Evolutionary conservation across 208 protist genomes (phyloP).

Genomic region (Trypanosoma melophagium): DNA sequence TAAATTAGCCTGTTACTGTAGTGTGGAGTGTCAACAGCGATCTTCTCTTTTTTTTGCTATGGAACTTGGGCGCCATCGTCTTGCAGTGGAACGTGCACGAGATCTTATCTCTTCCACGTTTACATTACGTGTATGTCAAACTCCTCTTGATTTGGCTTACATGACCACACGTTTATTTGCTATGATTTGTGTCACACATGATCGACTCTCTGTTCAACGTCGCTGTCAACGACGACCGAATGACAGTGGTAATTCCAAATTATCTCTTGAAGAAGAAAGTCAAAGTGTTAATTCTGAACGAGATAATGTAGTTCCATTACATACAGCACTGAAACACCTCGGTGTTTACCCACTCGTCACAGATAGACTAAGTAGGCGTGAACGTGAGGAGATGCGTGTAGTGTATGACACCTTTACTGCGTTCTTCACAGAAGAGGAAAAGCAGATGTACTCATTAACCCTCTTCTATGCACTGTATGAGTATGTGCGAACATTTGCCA

Average conservation of each 20-base stretch:
- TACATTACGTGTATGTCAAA: constrained; percentile 32
- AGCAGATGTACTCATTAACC: constrained; percentile 42
- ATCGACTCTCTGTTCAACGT: constrained; percentile 30
- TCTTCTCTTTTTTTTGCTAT: constrained; percentile 37
- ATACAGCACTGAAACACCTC: constrained; percentile 29
- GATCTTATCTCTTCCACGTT: constrained; percentile 43
- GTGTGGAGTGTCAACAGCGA: constrained; percentile 40
- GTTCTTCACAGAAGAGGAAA: constrained; percentile 54
- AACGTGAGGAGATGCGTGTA: constrained; percentile 19
- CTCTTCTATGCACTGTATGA: constrained; percentile 55
- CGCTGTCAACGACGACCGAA: not conserved
- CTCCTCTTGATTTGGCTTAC: constrained; percentile 57
- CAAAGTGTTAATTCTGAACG: constrained; percentile 11
- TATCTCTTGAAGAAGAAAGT: constrained; percentile 10
- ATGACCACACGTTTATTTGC: constrained; percentile 77
- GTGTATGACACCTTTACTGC: constrained; percentile 54
- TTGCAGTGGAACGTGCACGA: constrained; percentile 37
- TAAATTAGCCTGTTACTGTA: constrained; percentile 22
- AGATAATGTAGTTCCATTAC: not conserved
- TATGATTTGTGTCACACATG: constrained; percentile 62
- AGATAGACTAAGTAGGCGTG: constrained; percentile 12
- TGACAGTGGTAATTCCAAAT: constrained; percentile 4
- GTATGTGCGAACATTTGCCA: constrained; percentile 46
- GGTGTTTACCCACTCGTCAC: constrained; percentile 38
- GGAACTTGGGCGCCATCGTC: constrained; percentile 39